Base-by-base conservation (phyloP, 1,284 basidiomycete genomes). In the Rhodofomes roseus region DNA sequence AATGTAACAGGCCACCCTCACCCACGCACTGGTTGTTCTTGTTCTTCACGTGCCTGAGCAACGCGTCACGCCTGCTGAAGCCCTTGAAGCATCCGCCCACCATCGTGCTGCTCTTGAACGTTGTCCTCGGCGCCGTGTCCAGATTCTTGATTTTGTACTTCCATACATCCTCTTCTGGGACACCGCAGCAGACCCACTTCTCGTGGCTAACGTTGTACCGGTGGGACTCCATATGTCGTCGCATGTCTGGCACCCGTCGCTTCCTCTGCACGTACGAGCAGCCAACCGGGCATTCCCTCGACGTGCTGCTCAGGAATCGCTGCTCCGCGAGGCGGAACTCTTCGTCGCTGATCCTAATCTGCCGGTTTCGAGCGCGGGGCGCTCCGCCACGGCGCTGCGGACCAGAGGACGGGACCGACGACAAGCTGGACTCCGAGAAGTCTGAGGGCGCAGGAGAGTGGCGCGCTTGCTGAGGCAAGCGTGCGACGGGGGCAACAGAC, bases 121-220 rank as follows among this genome's bases (percentile, higher is more conserved):
- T 41, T 8, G 7, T 29, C 25, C 22, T 41, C 39, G 50, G 29
- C 27, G 25, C 22, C 29, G 6, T 36, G 23, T 51, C 34, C 18
- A 14, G 29, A 27, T 51, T 36, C 50, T 51, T 36, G 18, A 31
- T 12, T 14, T 31, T 34, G 31, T 54, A 53, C 43, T 25, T 14
- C 20, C 8, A 18, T 22, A 29, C 40, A 6, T 58, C 36, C 41
- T 29, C 52, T 6, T 20, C 16, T 6, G 57, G 52, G 14, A 58
- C 57, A 6, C 57, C 57, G 31, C 57, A 58, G 41, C 57, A 58
- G 6, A 58, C 52, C 57, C 57, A 58, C 20, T 54, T 53, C 57
- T 34, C 51, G 41, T 54, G 43, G 52, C 52, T 58, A 3, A 27
- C 31, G 5, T 39, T 22, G 22, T 50, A 43, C 18, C 57, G 57